Evolutionary conservation across 768 basidiomycete species (phyloP).

Genomic region (Tulasnella sp.): DNA sequence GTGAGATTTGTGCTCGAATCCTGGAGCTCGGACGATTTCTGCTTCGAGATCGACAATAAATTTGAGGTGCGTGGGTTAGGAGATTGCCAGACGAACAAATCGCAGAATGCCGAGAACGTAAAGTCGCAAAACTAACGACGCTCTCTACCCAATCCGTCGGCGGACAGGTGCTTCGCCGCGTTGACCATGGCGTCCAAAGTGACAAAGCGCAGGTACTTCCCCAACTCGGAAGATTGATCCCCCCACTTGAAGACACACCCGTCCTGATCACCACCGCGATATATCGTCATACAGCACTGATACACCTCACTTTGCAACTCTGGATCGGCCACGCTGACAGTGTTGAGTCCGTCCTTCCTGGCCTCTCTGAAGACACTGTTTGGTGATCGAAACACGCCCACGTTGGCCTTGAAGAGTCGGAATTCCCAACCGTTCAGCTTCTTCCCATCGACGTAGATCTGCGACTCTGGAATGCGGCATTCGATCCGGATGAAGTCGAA

Average conservation of each 20-base stretch:
- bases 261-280: slow-evolving; percentile 16
- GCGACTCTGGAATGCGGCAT: slow-evolving; percentile 58
- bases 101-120: neutral
- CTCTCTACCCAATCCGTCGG: slow-evolving; percentile 8
- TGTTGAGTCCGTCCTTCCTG: neutral
- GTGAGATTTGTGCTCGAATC: too few species aligned
- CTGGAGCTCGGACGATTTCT: too few species aligned
- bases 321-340: slow-evolving; percentile 9
- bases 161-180: slow-evolving; percentile 17
- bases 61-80: too few species aligned
- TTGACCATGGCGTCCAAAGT: slow-evolving; percentile 17
- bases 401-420: slow-evolving; percentile 61
- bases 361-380: slow-evolving; percentile 14
- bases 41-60: too few species aligned
- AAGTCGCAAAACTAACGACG: slow-evolving; percentile 1
- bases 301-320: slow-evolving; percentile 17
- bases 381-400: slow-evolving; percentile 39
- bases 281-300: slow-evolving; percentile 19
- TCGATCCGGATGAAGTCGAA: slow-evolving; percentile 77
- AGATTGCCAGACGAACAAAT: neutral
- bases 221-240: slow-evolving; percentile 1
- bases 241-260: slow-evolving; percentile 18
- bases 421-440: slow-evolving; percentile 78
- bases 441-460: slow-evolving; percentile 55
- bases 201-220: slow-evolving; percentile 15